phyloP scores from a whole-genome alignment of 768 basidiomycete species.

The Auriscalpium orientale region DNA sequence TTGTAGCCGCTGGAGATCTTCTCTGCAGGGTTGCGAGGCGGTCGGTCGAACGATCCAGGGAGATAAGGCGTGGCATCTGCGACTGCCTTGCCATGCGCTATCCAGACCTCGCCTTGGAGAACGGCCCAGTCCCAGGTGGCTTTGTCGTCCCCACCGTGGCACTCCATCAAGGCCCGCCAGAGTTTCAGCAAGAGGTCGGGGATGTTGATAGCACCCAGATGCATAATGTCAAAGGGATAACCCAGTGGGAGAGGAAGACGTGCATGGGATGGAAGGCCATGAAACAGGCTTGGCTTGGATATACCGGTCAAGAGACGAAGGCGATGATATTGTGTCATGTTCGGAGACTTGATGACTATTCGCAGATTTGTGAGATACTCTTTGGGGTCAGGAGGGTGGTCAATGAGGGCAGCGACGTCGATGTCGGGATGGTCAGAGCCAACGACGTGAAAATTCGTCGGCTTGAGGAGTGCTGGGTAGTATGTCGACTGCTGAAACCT shows the following conservation, averaged over 20 bases:
- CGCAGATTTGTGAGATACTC: slow-evolving; percentile 17
- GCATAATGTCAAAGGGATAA: slow-evolving; percentile 33
- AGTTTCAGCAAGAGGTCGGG: slow-evolving; percentile 25
- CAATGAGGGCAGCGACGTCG: slow-evolving; percentile 5
- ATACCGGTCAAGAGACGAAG: slow-evolving; percentile 26
- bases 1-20: slow-evolving; percentile 31
- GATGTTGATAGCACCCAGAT: slow-evolving; percentile 31
- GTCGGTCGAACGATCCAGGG: slow-evolving; percentile 33
- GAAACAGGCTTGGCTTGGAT: slow-evolving; percentile 28
- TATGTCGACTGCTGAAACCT: slow-evolving; percentile 23
- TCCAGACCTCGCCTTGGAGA: slow-evolving; percentile 13
- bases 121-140: slow-evolving; percentile 18
- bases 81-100: background rate
- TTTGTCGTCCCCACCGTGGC: slow-evolving; percentile 18
- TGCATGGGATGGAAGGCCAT: slow-evolving; percentile 16
- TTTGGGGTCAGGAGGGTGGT: background rate
- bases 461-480: slow-evolving; percentile 25
- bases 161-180: slow-evolving; percentile 25
- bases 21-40: slow-evolving; percentile 33
- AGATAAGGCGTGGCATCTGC: slow-evolving; percentile 19
- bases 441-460: slow-evolving; percentile 14
- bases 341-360: slow-evolving; percentile 14
- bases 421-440: slow-evolving; percentile 27
- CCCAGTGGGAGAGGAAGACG: slow-evolving; percentile 18
- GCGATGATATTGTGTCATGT: slow-evolving; percentile 20